Base-by-base conservation (phyloP, 768 basidiomycete genomes). In the Boletus rubescentipes region DNA sequence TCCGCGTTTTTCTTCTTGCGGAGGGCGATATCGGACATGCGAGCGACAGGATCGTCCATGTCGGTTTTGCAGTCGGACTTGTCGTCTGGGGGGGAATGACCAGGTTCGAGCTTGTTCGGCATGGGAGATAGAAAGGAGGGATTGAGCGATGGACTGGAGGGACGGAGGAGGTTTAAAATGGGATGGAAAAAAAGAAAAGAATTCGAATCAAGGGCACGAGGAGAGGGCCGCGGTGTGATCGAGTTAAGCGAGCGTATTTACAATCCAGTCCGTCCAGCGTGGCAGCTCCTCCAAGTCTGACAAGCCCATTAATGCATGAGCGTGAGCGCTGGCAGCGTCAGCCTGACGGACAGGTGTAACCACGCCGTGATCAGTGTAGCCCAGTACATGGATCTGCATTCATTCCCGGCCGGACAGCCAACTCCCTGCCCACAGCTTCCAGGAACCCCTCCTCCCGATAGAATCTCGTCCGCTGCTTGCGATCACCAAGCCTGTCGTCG, bases 1-100 rank as follows among this genome's bases (percentile, higher is more conserved):
- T 91, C 88, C 34, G 91, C 91, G 63, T 93, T 93, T 75, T 93
- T 93, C 78, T 89, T 90, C 76, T 90, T 91, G 59, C 89, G 76
- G 62, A 88, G 77, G 32, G 85, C 84, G 12, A 86, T 79, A 70
- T 89, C 86, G 60, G 85, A 78, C 67, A 85, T 67, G 58, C 79
- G 79, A 41, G 75, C 62, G 26, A 55, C 34, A 32, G 70, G 56
- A 63, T 69, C 66, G 68, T 72, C 69, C 42, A 70, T 3, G 64
- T 74, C 72, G 49, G 68, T 56, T 60, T 76, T 72, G 69, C 62
- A 66, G 37, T 73, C 68, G 52, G 71, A 63, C 55, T 67, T 70
- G 57, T 61, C 73, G 67, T 68, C 76, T 72, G 66, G 68, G 52
- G 64, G 67, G 5, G 67, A 66, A 43, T 62, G 61, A 52, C 55